These are phyloP conservation scores for Penicillium egyptiacum DNA, from an alignment of 495 filamentous ascomycete genomes.

Conservation along the genomic window DNA sequence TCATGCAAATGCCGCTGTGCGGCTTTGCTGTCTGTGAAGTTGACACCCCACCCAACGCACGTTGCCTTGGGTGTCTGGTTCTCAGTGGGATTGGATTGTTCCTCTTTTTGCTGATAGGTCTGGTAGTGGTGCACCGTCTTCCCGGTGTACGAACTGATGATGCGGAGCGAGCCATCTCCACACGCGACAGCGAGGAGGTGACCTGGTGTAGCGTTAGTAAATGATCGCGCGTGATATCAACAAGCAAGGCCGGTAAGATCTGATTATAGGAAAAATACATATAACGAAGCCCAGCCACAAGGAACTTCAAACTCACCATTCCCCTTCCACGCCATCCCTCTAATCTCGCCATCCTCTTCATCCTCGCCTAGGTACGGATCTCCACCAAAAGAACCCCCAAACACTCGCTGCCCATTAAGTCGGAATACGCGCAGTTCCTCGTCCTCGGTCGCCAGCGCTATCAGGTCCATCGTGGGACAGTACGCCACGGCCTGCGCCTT, in stretches of 20 bases:
- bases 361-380: constrained; percentile 51
- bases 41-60: constrained; percentile 72
- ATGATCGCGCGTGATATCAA: neutral
- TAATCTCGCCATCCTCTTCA: constrained; percentile 53
- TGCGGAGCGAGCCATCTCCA: constrained; percentile 66
- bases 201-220: constrained; percentile 38
- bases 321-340: constrained; percentile 69
- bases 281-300: constrained; percentile 1
- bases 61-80: constrained; percentile 45
- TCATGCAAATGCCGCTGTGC: constrained; percentile 45
- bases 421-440: constrained; percentile 63
- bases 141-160: constrained; percentile 72
- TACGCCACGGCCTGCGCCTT: constrained; percentile 61
- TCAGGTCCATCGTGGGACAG: constrained; percentile 81
- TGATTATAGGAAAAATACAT: neutral
- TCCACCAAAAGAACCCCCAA: constrained; percentile 54
- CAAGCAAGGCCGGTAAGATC: neutral
- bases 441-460: constrained; percentile 67
- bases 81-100: constrained; percentile 34
- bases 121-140: constrained; percentile 73
- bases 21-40: constrained; percentile 58
- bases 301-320: constrained; percentile 57
- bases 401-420: constrained; percentile 67
- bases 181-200: constrained; percentile 76
- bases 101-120: constrained; percentile 28